Conservation (phyloP, 2,329 filamentous ascomycete genomes). For the Trichoderma breve region DNA sequence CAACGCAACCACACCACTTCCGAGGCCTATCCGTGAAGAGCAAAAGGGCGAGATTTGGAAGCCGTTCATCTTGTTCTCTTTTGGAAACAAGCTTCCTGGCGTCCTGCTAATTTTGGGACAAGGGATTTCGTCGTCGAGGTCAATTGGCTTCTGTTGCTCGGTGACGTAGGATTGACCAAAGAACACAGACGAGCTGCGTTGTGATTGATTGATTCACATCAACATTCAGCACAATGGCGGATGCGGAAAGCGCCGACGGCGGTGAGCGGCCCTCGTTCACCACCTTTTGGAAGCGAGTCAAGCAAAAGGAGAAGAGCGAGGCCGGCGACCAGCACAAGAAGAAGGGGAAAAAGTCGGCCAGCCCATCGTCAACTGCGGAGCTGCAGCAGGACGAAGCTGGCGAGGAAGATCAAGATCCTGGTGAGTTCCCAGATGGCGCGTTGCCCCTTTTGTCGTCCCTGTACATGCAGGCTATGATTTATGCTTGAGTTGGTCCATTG, state of each 20-base stretch:
- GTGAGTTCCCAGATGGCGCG: constrained; percentile 4
- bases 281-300: constrained; percentile 47
- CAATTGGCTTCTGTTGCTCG: background rate
- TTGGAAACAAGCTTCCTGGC: background rate
- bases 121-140: background rate
- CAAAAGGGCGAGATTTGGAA: background rate
- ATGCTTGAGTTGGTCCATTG: constrained; percentile 1
- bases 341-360: constrained; percentile 1
- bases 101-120: background rate
- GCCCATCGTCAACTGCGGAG: background rate
- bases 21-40: background rate
- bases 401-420: background rate
- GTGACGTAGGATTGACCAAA: background rate
- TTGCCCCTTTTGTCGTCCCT: constrained; percentile 1
- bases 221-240: constrained; percentile 18
- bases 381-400: background rate
- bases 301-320: constrained; percentile 30
- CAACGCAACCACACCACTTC: background rate
- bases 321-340: background rate
- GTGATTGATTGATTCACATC: background rate
- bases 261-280: constrained; percentile 44
- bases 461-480: background rate
- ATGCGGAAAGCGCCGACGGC: constrained; percentile 10
- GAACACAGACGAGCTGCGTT: background rate
- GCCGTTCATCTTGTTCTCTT: background rate